Evolutionary conservation across 148 eudicot genomes (phyloP).

Genomic region (Cornus florida): DNA sequence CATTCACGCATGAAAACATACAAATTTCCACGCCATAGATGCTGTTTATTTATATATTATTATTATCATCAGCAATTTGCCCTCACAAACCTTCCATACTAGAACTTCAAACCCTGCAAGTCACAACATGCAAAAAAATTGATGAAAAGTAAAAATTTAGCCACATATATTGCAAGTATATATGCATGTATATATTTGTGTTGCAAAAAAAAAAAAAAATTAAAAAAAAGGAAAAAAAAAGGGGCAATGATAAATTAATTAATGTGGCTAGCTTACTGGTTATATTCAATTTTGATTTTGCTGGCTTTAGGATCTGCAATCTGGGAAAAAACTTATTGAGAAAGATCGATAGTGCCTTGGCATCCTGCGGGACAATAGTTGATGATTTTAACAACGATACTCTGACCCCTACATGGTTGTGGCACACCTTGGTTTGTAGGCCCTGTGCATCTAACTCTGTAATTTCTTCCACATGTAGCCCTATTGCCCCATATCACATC

Average conservation of each 20-base stretch:
- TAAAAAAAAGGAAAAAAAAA: no score
- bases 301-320: slow-evolving; percentile 35
- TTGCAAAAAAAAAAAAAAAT: no score
- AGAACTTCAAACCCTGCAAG: background rate
- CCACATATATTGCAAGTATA: background rate
- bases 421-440: slow-evolving; percentile 25
- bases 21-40: background rate
- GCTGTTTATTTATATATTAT: background rate
- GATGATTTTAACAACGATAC: slow-evolving; percentile 24
- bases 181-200: background rate
- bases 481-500: slow-evolving; percentile 28
- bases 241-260: background rate
- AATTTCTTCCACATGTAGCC: slow-evolving; percentile 28
- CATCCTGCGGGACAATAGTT: slow-evolving; percentile 28
- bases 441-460: slow-evolving; percentile 28
- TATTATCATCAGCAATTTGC: background rate
- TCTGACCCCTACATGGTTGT: slow-evolving; percentile 23
- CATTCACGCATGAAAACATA: background rate
- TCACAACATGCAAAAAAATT: background rate
- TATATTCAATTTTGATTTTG: slow-evolving; percentile 21
- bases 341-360: slow-evolving; percentile 31
- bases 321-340: slow-evolving; percentile 29
- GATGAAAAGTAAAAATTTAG: no score
- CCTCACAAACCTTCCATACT: background rate
- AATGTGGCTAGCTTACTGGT: slow-evolving; percentile 11